Percentiles rank a stretch among this genome's conserved stretches.
Conservation (phyloP, 768 basidiomycete genomes). For the Tricholoma sp. region DNA sequence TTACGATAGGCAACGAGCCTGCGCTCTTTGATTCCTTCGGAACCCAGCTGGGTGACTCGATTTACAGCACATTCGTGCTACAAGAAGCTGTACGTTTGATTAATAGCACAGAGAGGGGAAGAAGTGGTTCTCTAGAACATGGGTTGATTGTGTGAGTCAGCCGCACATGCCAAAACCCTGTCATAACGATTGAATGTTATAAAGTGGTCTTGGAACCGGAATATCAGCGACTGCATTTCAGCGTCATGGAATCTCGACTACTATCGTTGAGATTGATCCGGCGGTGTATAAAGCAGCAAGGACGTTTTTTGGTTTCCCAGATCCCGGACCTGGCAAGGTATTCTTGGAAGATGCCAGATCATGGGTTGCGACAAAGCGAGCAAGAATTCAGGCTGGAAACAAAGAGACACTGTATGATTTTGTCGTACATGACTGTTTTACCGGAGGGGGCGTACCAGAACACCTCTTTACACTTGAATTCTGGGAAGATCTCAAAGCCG, state of each 20-base stretch:
- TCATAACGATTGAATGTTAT: constrained; percentile 10
- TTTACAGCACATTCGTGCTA: constrained; percentile 79
- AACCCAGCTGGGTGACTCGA: constrained; percentile 62
- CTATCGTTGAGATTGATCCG: constrained; percentile 92
- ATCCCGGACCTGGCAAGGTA: constrained; percentile 53
- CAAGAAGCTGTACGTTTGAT: constrained; percentile 83
- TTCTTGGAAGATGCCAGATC: constrained; percentile 73
- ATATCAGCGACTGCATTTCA: constrained; percentile 74
- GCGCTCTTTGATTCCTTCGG: constrained; percentile 48
- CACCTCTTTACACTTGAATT: constrained; percentile 84
- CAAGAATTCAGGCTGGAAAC: constrained; percentile 21
- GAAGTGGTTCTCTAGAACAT: constrained; percentile 36
- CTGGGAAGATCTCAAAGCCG: constrained; percentile 62
- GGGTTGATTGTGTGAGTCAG: constrained; percentile 65
- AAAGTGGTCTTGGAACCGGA: constrained; percentile 85
- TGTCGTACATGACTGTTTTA: constrained; percentile 89
- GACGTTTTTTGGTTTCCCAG: constrained; percentile 72
- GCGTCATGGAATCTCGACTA: constrained; percentile 62
- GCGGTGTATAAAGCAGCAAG: constrained; percentile 82
- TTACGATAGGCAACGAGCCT: constrained; percentile 35
- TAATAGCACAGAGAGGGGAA: constrained; percentile 39
- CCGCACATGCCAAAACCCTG: constrained; percentile 6
- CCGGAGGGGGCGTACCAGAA: constrained; percentile 86
- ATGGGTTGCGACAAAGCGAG: constrained; percentile 52
- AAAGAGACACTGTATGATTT: constrained; percentile 49